Evolutionary conservation across 2,329 filamentous ascomycete species (phyloP).

Genomic region (Ilyonectria robusta): DNA sequence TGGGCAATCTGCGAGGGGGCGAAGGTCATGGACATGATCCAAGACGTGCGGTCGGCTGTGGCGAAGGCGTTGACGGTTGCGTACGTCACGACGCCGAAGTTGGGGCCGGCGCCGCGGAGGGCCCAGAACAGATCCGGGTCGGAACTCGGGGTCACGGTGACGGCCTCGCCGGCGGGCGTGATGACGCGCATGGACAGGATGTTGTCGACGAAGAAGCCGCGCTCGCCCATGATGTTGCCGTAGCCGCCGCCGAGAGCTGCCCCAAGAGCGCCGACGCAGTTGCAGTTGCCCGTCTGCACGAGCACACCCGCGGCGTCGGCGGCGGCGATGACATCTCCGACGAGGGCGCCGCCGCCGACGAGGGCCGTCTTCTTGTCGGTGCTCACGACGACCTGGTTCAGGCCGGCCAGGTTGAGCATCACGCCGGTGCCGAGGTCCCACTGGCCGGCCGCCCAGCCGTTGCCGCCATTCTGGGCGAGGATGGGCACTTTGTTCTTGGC

Average conservation of each 20-base stretch:
- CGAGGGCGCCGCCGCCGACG: too few relatives aligned
- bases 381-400: too few relatives aligned
- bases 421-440: too few relatives aligned
- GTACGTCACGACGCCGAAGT: constrained; percentile 64
- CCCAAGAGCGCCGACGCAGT: constrained; percentile 34
- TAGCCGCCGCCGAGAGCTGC: constrained; percentile 38
- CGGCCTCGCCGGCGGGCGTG: constrained; percentile 41
- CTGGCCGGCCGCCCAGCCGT: too few relatives aligned
- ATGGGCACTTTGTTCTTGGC: too few relatives aligned
- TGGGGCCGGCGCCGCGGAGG: constrained; percentile 57
- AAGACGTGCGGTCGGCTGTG: constrained; percentile 48
- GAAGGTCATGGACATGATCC: constrained; percentile 45
- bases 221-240: constrained; percentile 21
- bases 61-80: constrained; percentile 58
- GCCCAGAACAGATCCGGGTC: constrained; percentile 52
- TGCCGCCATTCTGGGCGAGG: too few relatives aligned
- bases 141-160: constrained; percentile 42
- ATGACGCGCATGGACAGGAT: constrained; percentile 44
- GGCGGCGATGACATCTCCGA: too few relatives aligned
- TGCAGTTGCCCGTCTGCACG: constrained; percentile 2
- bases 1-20: constrained; percentile 45
- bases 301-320: too few relatives aligned
- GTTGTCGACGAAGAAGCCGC: constrained; percentile 49
- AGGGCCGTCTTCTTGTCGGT: too few relatives aligned
- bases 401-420: too few relatives aligned